phyloP scores from a whole-genome alignment of 140 eudicot species.

The Ambrosia hybrid region DNA sequence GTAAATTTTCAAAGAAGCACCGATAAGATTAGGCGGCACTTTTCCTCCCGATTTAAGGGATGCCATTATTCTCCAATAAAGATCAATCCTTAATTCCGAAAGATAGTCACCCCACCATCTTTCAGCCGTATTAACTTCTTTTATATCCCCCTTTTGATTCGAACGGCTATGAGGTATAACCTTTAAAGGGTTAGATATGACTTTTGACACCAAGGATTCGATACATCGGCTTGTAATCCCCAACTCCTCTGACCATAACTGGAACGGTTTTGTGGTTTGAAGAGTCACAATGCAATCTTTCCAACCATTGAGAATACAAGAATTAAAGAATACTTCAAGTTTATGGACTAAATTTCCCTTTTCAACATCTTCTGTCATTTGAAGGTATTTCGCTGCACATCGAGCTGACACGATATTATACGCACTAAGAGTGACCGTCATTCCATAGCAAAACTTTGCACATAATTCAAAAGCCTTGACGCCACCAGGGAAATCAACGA shows the following conservation, averaged over 20 bases:
- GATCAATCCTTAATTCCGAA: slow-evolving; percentile 70
- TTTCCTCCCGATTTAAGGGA: slow-evolving; percentile 73
- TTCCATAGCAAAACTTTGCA: slow-evolving; percentile 81
- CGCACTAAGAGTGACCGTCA: slow-evolving; percentile 79
- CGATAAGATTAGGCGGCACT: slow-evolving; percentile 56
- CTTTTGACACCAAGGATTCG: slow-evolving; percentile 64
- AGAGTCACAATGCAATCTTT: slow-evolving; percentile 72
- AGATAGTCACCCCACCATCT: slow-evolving; percentile 91
- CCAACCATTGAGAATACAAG: slow-evolving; percentile 78
- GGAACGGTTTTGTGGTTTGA: slow-evolving; percentile 57
- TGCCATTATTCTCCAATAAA: slow-evolving; percentile 78
- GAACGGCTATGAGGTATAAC: slow-evolving; percentile 49
- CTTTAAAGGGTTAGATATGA: slow-evolving; percentile 56
- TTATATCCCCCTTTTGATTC: slow-evolving; percentile 41
- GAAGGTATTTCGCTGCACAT: slow-evolving; percentile 81
- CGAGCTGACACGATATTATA: slow-evolving; percentile 69
- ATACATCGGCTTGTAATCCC: slow-evolving; percentile 70
- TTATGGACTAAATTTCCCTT: slow-evolving; percentile 72
- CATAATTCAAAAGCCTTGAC: slow-evolving; percentile 74
- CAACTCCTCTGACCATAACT: slow-evolving; percentile 66
- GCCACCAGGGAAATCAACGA: slow-evolving; percentile 86
- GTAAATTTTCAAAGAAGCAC: slow-evolving; percentile 70
- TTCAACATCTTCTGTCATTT: slow-evolving; percentile 84
- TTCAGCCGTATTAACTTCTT: slow-evolving; percentile 27
- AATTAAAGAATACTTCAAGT: slow-evolving; percentile 68